Evolutionary conservation across 192 early-diverging fungal species (phyloP), one percentile per base, ranked within the genome.

Genomic region (Chytriomyces hyalinus): DNA sequence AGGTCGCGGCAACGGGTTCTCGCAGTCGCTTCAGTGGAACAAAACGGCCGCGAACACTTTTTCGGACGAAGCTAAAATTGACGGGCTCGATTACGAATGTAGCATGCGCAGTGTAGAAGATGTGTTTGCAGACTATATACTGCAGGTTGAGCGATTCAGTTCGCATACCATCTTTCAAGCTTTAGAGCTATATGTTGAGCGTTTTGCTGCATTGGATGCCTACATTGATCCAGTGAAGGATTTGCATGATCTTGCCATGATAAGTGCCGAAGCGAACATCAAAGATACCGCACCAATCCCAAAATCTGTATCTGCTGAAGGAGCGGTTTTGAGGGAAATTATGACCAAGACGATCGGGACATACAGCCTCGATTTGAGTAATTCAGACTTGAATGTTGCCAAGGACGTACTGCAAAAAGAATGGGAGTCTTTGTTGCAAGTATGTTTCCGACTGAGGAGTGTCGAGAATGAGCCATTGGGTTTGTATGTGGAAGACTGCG

Each of bases 101-200:
- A 11, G 47, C 17, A 13, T 43, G 66, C 45, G 44, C 44, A 43
- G 15, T 15, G 43, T 9, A 36, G 47, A 17, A 28, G 66, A 67
- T n/a, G 28, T 7, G 6, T 72, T 60, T 43, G 72, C 72, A 8
- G 72, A 61, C n/a, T 73, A 20, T 63, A 48, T 73, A 10, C 63
- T 73, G 44, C 43, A 73, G 22, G 13, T 20, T 13, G n/a, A 44
- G n/a, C 36, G 45, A 8, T 73, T 63, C 28, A 59, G 50, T 8
- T 9, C 61, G 45, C 10, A 46, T 8, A 73, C 61, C 6, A 46
- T 73, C 53, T n/a, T 45, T 7, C 26, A 9, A 7, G 72, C 72
- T 43, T 8, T 73, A 5, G 72, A 73, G 47, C 13, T 47, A 4
- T 44, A 48, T 68, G n/a, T 68, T 2, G 36, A 20, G 0, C 63